Conservation (phyloP, 1,284 basidiomycete species). For the Leccinum angustisporum region DNA sequence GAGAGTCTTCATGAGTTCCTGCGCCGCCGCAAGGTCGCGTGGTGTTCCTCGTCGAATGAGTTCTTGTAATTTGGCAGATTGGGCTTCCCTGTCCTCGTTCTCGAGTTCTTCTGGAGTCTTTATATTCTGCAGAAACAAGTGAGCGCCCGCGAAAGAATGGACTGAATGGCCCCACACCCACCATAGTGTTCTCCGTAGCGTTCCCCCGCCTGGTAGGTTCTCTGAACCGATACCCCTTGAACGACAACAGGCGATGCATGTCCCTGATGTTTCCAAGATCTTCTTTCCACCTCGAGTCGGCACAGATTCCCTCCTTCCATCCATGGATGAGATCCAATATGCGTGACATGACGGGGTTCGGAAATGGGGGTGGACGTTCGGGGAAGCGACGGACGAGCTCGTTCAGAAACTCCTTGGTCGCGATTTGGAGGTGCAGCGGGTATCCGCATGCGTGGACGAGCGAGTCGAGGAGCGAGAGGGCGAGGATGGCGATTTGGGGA, state of each 20-base stretch:
- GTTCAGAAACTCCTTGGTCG: conserved; percentile 99
- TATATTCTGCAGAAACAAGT: conserved; percentile 58
- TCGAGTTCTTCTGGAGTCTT: conserved; percentile 97
- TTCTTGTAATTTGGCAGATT: conserved; percentile 97
- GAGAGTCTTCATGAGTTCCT: conserved; percentile 96
- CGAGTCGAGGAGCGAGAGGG: conserved; percentile 85
- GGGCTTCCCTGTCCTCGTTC: conserved; percentile 92
- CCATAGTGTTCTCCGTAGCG: conserved; percentile 48
- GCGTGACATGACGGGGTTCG: conserved; percentile 90
- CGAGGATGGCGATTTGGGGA: conserved; percentile 84
- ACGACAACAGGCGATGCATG: conserved; percentile 93
- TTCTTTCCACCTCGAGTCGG: conserved; percentile 90
- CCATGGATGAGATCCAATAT: conserved; percentile 92
- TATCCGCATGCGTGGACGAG: conserved; percentile 96
- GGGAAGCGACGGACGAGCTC: conserved; percentile 98
- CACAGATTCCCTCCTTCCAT: conserved; percentile 96
- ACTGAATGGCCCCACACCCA: conserved; percentile 31
- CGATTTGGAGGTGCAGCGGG: conserved; percentile 93
- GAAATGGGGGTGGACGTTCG: conserved; percentile 94
- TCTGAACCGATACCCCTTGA: conserved; percentile 96
- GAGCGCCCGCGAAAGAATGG: conserved; percentile 3
- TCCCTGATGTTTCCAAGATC: conserved; percentile 97
- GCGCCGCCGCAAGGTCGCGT: conserved; percentile 91
- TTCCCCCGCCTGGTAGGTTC: conserved; percentile 48
- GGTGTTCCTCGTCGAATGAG: conserved; percentile 96